Evolutionary conservation across 495 filamentous ascomycete species (phyloP), one percentile per base, ranked within the genome.

Genomic region (Rostrohypoxylon terebratum): DNA sequence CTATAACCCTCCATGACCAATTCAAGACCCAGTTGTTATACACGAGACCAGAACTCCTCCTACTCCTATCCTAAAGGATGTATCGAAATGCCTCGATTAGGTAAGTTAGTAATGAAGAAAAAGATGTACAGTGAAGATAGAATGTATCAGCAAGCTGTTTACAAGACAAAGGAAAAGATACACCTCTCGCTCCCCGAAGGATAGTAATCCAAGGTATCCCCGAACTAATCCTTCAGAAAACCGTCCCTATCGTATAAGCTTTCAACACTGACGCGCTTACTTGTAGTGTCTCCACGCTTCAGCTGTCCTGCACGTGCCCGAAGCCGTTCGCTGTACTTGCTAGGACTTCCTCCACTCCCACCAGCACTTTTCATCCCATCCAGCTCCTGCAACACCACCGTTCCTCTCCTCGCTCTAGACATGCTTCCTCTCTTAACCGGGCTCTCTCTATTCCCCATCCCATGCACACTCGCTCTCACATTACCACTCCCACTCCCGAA

Each of bases 191-290:
- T 9, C 38, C 53, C 54, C 16, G 16, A 14, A n/a, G 2, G 9
- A 31, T 36, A 34, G 16, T 57, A 21, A 21, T 59, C 45, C 18
- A 48, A 36, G 14, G 28, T 4, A 1, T 20, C 9, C 9, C 14
- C 4, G 21, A 55, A 54, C 42, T 72, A 73, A 18, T 72, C 75
- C 60, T 74, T 80, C 73, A 85, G 57, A 63, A 84, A 85, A 11
- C 83, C 83, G 28, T 83, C 78, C 44, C 78, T 55, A 72, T 85
- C 82, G 70, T 83, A 85, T 50, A 80, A 48, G 54, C 77, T 80
- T 21, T 78, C 70, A 11, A 69, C 45, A 18, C 75, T 79, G 20
- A 18, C 45, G 20, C 66, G 65, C n/a, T 66, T 72, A 0, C 38
- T 31, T 6, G 34, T n/a, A 36, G 60, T 38, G 25, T 70, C 62